phyloP scores from a whole-genome alignment of 805 yeast species.

The Wickerhamiella musiphila region DNA sequence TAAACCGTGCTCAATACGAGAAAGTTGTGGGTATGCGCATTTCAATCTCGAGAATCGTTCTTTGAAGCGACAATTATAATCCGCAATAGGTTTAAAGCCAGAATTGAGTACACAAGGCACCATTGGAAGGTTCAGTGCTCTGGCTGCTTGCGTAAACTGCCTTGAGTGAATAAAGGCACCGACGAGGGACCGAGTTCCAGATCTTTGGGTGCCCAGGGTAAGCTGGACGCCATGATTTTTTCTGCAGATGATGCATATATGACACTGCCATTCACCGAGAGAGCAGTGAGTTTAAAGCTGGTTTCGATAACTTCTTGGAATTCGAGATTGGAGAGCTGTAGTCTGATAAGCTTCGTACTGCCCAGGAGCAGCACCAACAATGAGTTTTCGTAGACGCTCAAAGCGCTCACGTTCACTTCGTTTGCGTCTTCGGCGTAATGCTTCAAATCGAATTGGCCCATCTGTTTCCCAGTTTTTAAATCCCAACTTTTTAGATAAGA shows the following conservation, averaged over 20 bases:
- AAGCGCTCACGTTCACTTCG: slow-evolving; percentile 7
- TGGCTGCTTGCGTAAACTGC: slow-evolving; percentile 6
- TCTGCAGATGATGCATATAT: slow-evolving; percentile 3
- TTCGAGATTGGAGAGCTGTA: slow-evolving; percentile 5
- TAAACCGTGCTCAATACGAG: too few species aligned
- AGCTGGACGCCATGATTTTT: background rate
- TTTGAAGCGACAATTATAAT: too few species aligned
- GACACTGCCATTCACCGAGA: slow-evolving; percentile 5
- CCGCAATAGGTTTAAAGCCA: too few species aligned
- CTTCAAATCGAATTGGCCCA: slow-evolving; percentile 34
- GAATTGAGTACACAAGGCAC: too few species aligned
- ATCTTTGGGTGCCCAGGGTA: background rate
- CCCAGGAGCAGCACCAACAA: slow-evolving; percentile 9
- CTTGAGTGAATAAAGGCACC: slow-evolving; percentile 4
- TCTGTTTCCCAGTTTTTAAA: slow-evolving; percentile 40
- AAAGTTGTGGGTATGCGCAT: too few species aligned
- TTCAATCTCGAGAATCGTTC: too few species aligned
- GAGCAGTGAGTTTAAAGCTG: slow-evolving; percentile 5
- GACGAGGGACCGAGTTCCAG: too few species aligned
- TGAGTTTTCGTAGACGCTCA: slow-evolving; percentile 2
- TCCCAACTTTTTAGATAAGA: slow-evolving; percentile 57
- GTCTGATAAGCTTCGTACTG: slow-evolving; percentile 5
- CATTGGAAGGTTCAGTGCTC: slow-evolving; percentile 1
- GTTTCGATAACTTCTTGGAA: slow-evolving; percentile 2
- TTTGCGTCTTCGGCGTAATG: slow-evolving; percentile 21